These are phyloP conservation scores for Wickerhamiella australiensis DNA, from an alignment of 805 yeast genomes.

Conservation along the genomic window DNA sequence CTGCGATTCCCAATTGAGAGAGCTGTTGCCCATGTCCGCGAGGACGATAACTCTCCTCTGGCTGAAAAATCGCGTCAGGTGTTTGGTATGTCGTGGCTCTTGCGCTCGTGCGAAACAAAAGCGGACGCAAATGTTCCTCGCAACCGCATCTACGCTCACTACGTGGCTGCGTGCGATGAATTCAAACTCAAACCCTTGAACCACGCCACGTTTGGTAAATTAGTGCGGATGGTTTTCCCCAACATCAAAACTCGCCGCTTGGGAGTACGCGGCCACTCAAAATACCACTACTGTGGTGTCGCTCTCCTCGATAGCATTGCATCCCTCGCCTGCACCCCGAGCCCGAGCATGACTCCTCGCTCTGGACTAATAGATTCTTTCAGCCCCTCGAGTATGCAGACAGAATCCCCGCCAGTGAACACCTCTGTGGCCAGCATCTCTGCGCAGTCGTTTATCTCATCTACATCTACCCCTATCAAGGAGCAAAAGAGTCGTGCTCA, in stretches of 20 bases:
- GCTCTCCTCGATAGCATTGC: slow-evolving; percentile 30
- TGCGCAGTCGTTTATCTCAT: slow-evolving; percentile 1
- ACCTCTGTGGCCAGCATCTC: slow-evolving; percentile 1
- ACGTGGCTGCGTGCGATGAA: slow-evolving; percentile 45
- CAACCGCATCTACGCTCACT: slow-evolving; percentile 54
- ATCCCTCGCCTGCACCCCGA: slow-evolving; percentile 5
- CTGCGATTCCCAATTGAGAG: slow-evolving; percentile 16
- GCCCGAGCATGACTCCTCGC: slow-evolving; percentile 6
- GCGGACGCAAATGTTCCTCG: slow-evolving; percentile 49
- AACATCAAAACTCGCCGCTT: slow-evolving; percentile 59
- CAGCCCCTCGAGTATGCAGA: slow-evolving; percentile 6
- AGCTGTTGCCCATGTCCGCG: slow-evolving; percentile 14
- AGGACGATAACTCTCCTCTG: slow-evolving; percentile 15
- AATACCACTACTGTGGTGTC: slow-evolving; percentile 78
- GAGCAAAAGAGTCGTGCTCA: not conserved
- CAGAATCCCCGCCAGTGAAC: slow-evolving; percentile 10
- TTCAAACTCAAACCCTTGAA: slow-evolving; percentile 46
- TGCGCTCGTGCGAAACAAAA: slow-evolving; percentile 46
- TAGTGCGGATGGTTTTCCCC: slow-evolving; percentile 55
- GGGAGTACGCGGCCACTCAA: slow-evolving; percentile 72
- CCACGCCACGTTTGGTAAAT: slow-evolving; percentile 69
- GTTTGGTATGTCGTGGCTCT: slow-evolving; percentile 72
- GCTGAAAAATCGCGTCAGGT: slow-evolving; percentile 40
- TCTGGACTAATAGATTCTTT: slow-evolving; percentile 8
- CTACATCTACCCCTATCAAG: slow-evolving; percentile 1